Base-by-base conservation (phyloP, 1,284 basidiomycete species). In the Moesziomyces parantarcticus region DNA sequence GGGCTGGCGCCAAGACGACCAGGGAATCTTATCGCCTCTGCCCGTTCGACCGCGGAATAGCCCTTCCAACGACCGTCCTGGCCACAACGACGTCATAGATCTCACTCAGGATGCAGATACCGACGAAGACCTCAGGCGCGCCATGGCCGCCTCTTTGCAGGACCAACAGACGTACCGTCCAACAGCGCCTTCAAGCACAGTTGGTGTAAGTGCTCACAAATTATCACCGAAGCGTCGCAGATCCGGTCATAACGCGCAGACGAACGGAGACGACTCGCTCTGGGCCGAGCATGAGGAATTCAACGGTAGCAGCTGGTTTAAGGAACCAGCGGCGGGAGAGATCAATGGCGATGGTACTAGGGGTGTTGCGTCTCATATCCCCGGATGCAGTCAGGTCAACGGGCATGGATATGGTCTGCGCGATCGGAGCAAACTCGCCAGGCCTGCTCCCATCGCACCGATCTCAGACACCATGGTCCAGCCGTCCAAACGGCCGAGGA, bases 81-180 rank as follows among this genome's bases (percentile, higher is more conserved):
- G 18, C 9, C 23, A 18, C 25, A 22, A 34, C 58, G 61, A 70
- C 41, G 51, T 68, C 22, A 65, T 75, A 51, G 71, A 75, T 29
- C 56, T 75, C 21, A 75, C 66, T 10, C 58, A 56, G 21, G 71
- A 70, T n/a, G 45, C 49, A 14, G 66, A 70, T 26, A 42, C 55
- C 11, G 71, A 75, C 39, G 66, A 69, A 21, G 71, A 75, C 40
- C 58, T 75, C 23, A 32, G 57, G 43, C 45, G 51, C 44, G 71
- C 71, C 20, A 70, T 75, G 71, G 66, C 50, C 6, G 66, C 66
- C 6, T 75, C 71, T 4, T 34, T 75, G 9, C 61, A 64, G 42
- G 71, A 74, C 10, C 60, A 62, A 21, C 57, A 57, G 36, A 26
- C 61, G 3, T 54, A 56, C 39, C 50, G 54, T 50, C 58, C 57